Base-by-base conservation (phyloP, 139 green algal genomes). In the Astrephomene gubernaculifera region DNA sequence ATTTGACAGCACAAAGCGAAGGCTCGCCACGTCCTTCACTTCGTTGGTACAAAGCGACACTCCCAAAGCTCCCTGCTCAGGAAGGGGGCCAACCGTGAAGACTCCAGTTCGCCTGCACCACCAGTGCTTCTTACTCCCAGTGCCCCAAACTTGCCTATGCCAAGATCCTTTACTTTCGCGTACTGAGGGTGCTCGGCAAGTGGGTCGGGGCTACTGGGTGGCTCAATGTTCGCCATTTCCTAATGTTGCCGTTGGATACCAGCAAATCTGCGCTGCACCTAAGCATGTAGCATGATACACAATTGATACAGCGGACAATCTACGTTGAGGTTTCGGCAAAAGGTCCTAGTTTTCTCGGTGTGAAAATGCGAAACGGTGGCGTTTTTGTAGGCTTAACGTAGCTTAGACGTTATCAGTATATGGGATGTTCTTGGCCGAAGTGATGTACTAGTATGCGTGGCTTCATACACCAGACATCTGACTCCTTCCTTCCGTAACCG, bases 1-100 rank as follows among this genome's bases (percentile, higher is more conserved):
- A 84, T 33, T 84, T 84, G 43, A 74, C 43, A 4, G 78, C 78
- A 19, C 61, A 74, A 4, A 84, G 60, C 61, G 78, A 75, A 4
- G 78, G 63, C 21, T 74, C 63, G 22, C 63, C 61, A 0, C 31
- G 21, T 6, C 63, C 63, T 22, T 84, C 78, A 74, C 74, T 49
- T 2, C 78, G 43, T 27, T 49, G 33, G 35, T 84, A 84, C 22
- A 84, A 52, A 22, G 63, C 63, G 25, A 84, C 78, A 43, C 61
- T 84, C 24, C 78, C 78, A 29, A 84, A 84, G 63, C 78, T 84
- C 10, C 78, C 78, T 84, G 78, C 45, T 25, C 6, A 19, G 12
- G 31, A 4, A 31, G 49, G 14, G 17, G 49, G n/a, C n/a, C n/a
- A n/a, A n/a, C n/a, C n/a, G n/a, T n/a, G n/a, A n/a, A n/a, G n/a